These are phyloP conservation scores for Monilinia polystroma DNA, from an alignment of 2,329 filamentous ascomycete species.

Conservation along the genomic window DNA sequence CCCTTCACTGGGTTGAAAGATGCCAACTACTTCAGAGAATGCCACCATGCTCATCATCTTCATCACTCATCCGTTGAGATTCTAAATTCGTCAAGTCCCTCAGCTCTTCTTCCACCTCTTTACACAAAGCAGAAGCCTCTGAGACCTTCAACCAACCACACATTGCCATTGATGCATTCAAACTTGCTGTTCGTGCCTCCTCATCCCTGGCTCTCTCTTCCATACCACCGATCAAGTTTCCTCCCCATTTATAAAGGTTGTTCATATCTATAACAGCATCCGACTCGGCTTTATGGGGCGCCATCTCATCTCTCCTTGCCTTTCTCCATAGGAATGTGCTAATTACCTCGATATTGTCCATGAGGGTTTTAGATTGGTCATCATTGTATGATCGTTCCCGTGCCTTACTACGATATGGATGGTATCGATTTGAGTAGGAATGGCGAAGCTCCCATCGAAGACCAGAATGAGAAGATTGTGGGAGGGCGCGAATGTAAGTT, in stretches of 20 bases:
- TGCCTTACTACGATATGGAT: conserved; percentile 25
- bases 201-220: conserved; percentile 21
- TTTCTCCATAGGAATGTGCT: conserved; percentile 32
- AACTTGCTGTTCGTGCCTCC: conserved; percentile 16
- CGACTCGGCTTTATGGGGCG: conserved; percentile 30
- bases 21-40: not conserved
- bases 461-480: not conserved
- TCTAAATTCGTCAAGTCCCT: conserved; percentile 19
- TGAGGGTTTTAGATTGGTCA: conserved; percentile 23
- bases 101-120: conserved; percentile 24
- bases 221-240: conserved; percentile 24
- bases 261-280: conserved; percentile 28
- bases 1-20: not conserved
- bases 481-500: conserved; percentile 22
- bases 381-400: conserved; percentile 16
- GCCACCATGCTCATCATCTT: not conserved
- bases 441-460: conserved; percentile 3
- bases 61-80: not conserved
- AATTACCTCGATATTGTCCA: conserved; percentile 33
- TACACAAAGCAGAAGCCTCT: conserved; percentile 24
- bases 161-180: conserved; percentile 24
- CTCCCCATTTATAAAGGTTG: conserved; percentile 31
- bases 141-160: conserved; percentile 28
- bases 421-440: not conserved
- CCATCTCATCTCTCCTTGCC: conserved; percentile 29